These are phyloP conservation scores for Aechmea fasciata DNA, from an alignment of 176 grass and related monocot genomes.

Conservation along the genomic window DNA sequence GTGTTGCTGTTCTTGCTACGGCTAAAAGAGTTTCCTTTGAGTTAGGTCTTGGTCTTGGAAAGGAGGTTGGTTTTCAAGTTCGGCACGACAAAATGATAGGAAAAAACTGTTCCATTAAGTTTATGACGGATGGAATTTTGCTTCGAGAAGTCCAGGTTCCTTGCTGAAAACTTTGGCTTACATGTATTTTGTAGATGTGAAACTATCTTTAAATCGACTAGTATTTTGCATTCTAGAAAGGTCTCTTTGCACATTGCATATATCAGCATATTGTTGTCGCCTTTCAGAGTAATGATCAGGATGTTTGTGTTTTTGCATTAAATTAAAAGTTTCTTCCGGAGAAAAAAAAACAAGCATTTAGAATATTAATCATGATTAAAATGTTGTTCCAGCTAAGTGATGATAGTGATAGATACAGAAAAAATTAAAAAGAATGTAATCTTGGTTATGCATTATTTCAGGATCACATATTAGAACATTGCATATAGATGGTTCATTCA, in stretches of 20 bases:
- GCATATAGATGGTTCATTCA: too few species aligned
- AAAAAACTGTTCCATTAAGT: slow-evolving; percentile 81
- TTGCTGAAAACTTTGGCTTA: background rate
- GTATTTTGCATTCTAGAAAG: too few species aligned
- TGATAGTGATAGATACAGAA: too few species aligned
- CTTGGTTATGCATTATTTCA: too few species aligned
- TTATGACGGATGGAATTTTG: slow-evolving; percentile 99
- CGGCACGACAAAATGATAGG: slow-evolving; percentile 84
- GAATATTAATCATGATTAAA: too few species aligned
- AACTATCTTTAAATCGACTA: background rate
- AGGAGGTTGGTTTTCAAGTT: slow-evolving; percentile 96
- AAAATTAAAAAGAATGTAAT: too few species aligned
- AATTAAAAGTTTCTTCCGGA: too few species aligned
- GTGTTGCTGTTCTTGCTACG: slow-evolving; percentile 92
- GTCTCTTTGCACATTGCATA: background rate
- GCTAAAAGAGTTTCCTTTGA: slow-evolving; percentile 80
- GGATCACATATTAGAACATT: too few species aligned
- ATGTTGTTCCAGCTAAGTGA: too few species aligned
- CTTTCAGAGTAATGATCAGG: background rate
- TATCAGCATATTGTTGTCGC: background rate
- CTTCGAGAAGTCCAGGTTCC: slow-evolving; percentile 84
- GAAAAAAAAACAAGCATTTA: too few species aligned
- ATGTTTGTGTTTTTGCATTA: too few species aligned
- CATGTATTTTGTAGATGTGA: background rate
- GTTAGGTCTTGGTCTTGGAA: slow-evolving; percentile 73